These are phyloP conservation scores for Canavalia gladiata DNA, from an alignment of 306 rosid genomes.

Conservation along the genomic window DNA sequence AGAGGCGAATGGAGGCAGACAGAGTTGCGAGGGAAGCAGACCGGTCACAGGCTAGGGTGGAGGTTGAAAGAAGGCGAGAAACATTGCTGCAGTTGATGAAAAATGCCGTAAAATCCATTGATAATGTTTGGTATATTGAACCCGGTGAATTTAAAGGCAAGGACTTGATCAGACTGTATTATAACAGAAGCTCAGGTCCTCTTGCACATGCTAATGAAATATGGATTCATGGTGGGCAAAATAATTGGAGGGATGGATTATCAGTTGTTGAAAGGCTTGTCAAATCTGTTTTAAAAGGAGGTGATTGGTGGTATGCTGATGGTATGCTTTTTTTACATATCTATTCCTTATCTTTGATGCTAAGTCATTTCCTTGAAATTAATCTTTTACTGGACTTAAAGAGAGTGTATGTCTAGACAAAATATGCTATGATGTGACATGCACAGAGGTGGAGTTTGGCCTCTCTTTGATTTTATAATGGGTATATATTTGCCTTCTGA, in stretches of 20 bases:
- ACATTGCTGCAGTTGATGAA: constrained; percentile 54
- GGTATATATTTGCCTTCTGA: constrained; percentile 2
- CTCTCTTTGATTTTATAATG: constrained; percentile 10
- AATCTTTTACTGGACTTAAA: constrained; percentile 9
- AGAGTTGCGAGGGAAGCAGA: constrained; percentile 80
- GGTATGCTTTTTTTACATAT: constrained; percentile 62
- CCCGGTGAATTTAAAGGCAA: constrained; percentile 70
- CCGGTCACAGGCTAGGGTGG: constrained; percentile 72
- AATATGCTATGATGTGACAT: constrained; percentile 14
- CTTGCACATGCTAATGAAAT: constrained; percentile 76
- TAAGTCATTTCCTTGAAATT: constrained; percentile 41
- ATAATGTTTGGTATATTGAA: constrained; percentile 80
- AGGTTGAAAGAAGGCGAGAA: constrained; percentile 63
- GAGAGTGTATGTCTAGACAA: constrained; percentile 16
- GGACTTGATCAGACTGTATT: constrained; percentile 76
- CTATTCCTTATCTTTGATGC: constrained; percentile 30
- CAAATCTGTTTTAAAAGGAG: constrained; percentile 63
- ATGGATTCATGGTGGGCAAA: constrained; percentile 95
- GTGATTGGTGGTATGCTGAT: constrained; percentile 92
- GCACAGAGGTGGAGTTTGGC: constrained; percentile 33
- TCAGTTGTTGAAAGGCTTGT: constrained; percentile 69
- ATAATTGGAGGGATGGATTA: constrained; percentile 82
- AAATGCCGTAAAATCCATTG: constrained; percentile 68
- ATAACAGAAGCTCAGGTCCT: constrained; percentile 84
- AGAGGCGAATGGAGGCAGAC: constrained; percentile 74